Conservation (phyloP, 805 yeast genomes). For the Lipomyces orientalis region DNA sequence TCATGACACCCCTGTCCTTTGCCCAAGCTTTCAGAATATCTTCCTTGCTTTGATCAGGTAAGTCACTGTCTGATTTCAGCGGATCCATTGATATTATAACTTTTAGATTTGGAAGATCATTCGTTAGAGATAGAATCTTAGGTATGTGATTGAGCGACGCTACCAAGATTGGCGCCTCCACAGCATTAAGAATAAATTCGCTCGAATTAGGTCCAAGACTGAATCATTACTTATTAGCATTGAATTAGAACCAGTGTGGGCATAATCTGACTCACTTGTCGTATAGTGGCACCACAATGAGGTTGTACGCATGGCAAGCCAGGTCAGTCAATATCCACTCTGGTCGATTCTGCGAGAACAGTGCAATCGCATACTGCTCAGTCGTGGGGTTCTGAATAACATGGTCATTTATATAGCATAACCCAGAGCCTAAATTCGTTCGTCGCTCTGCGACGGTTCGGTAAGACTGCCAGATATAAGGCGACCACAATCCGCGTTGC, state of each 20-base stretch:
- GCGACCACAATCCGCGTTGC: slow-evolving; percentile 49
- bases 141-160: slow-evolving; percentile 58
- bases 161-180: slow-evolving; percentile 66
- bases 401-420: slow-evolving; percentile 49
- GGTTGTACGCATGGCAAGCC: slow-evolving; percentile 66
- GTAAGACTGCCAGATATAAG: slow-evolving; percentile 55
- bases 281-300: slow-evolving; percentile 59
- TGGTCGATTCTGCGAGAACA: slow-evolving; percentile 62
- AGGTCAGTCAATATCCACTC: slow-evolving; percentile 76
- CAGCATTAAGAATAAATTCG: slow-evolving; percentile 63
- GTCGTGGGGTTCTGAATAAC: slow-evolving; percentile 38
- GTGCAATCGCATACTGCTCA: slow-evolving; percentile 56
- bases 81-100: slow-evolving; percentile 64
- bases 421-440: slow-evolving; percentile 61
- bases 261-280: slow-evolving; percentile 44
- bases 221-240: background rate
- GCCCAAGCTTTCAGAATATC: slow-evolving; percentile 44
- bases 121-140: slow-evolving; percentile 54
- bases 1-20: slow-evolving; percentile 44
- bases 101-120: slow-evolving; percentile 52
- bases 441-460: slow-evolving; percentile 52
- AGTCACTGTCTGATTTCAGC: slow-evolving; percentile 45
- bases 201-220: slow-evolving; percentile 66
- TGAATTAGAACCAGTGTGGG: background rate
- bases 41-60: slow-evolving; percentile 41